A percentile compares a stretch with the other conserved stretches of the same genome.
Conservation (phyloP, 2,329 filamentous ascomycete genomes). For the Sporothrix inflata region DNA sequence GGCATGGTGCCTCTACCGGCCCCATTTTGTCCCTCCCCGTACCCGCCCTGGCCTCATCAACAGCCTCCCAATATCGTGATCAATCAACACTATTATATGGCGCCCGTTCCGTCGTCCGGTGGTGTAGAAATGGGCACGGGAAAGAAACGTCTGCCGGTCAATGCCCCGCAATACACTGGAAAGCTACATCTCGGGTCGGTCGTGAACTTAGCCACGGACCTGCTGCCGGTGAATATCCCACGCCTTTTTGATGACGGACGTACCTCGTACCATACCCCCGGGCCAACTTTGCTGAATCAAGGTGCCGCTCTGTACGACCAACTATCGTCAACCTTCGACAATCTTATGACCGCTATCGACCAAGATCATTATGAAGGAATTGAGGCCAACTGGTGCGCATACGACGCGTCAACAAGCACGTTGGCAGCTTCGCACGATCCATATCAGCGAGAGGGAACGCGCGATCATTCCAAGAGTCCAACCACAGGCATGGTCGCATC, state of each 20-base stretch:
- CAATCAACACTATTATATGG: constrained; percentile 57
- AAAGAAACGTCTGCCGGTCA: not conserved
- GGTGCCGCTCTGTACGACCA: constrained; percentile 58
- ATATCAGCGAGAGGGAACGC: not conserved
- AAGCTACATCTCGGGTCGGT: constrained; percentile 48
- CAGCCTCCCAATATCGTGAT: constrained; percentile 50
- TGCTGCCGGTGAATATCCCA: constrained; percentile 44
- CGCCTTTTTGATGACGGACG: constrained; percentile 50
- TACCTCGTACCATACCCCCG: constrained; percentile 47
- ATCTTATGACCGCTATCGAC: constrained; percentile 74
- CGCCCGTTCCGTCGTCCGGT: constrained; percentile 34
- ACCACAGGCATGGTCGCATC: constrained; percentile 42
- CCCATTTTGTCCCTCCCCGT: constrained; percentile 5
- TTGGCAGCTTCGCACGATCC: not conserved
- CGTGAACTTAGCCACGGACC: constrained; percentile 48
- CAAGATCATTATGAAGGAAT: constrained; percentile 57
- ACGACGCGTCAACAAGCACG: constrained; percentile 37
- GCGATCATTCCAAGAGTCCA: constrained; percentile 42
- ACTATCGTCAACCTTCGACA: constrained; percentile 65
- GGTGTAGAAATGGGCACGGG: not conserved
- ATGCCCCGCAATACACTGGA: constrained; percentile 32
- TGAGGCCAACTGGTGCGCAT: constrained; percentile 58
- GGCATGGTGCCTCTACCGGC: not conserved
- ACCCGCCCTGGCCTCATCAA: constrained; percentile 37
- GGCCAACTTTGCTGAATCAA: constrained; percentile 51